Conservation (phyloP, 2,329 filamentous ascomycete genomes). For the Penicillium crustosum region DNA sequence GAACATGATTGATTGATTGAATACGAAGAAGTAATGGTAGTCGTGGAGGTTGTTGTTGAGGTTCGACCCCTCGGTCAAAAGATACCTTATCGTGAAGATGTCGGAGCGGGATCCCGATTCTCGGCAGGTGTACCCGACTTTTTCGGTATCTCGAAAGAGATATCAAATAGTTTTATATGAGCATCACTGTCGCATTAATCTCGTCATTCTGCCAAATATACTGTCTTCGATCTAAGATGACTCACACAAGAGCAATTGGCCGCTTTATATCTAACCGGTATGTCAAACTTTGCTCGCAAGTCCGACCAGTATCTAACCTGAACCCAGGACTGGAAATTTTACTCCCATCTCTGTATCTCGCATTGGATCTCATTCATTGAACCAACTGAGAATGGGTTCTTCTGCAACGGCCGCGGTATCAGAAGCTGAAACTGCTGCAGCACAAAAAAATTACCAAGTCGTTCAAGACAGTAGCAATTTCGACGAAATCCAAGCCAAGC, state of each 20-base stretch:
- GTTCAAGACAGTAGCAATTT: constrained; percentile 27
- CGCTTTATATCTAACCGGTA: constrained; percentile 4
- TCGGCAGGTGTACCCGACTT: not conserved
- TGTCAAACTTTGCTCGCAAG: not conserved
- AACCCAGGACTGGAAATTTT: constrained; percentile 1
- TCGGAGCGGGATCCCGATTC: not conserved
- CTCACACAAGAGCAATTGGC: not conserved
- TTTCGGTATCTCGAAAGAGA: not conserved
- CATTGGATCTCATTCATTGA: not conserved
- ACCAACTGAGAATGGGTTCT: constrained; percentile 5
- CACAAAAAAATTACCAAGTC: constrained; percentile 21
- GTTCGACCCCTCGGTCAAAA: not conserved
- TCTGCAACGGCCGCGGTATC: constrained; percentile 4
- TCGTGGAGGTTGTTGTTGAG: not conserved
- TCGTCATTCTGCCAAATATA: not conserved
- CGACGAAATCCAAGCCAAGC: constrained; percentile 32
- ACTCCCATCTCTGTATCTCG: not conserved
- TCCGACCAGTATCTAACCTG: not conserved
- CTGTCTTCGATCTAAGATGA: not conserved
- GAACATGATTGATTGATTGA: not conserved
- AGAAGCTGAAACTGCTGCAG: constrained; percentile 2
- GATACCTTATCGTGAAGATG: not conserved
- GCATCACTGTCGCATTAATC: not conserved
- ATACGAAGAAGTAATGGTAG: not conserved
- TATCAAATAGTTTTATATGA: not conserved